These are phyloP conservation scores for Candida palmyrensis DNA, from an alignment of 805 yeast genomes.

Conservation along the genomic window DNA sequence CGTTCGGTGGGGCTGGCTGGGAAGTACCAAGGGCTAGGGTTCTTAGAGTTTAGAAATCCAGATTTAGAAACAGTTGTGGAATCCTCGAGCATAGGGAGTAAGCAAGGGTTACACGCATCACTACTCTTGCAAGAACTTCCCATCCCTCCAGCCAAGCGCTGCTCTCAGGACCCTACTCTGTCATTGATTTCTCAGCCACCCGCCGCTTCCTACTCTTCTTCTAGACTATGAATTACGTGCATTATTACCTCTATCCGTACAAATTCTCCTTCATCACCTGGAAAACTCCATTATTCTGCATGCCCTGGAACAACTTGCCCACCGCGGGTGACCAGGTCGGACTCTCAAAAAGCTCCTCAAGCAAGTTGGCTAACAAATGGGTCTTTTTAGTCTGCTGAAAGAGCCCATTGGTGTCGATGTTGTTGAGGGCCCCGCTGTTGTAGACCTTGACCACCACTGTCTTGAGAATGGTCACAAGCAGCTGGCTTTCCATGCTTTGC, in stretches of 20 bases:
- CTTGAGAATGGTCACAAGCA: conserved; percentile 15
- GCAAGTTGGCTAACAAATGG: conserved; percentile 14
- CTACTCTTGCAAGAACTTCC: too few species aligned
- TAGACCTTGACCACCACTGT: conserved; percentile 15
- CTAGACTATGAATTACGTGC: neutral
- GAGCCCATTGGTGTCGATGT: conserved; percentile 20
- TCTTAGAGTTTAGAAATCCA: neutral
- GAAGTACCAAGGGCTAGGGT: neutral
- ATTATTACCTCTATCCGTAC: conserved; percentile 21
- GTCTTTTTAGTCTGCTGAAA: conserved; percentile 19
- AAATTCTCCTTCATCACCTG: conserved; percentile 23
- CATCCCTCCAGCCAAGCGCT: too few species aligned
- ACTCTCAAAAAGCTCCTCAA: conserved; percentile 22
- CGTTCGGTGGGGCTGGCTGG: neutral
- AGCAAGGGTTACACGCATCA: too few species aligned
- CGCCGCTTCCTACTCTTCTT: too few species aligned
- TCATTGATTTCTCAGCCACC: too few species aligned
- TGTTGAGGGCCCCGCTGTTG: conserved; percentile 27
- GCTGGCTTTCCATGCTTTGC: conserved; percentile 18
- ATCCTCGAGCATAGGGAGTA: too few species aligned
- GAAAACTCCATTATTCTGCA: conserved; percentile 27
- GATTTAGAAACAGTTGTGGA: neutral
- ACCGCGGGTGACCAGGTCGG: conserved; percentile 27
- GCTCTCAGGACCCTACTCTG: too few species aligned
- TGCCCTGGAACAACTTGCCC: conserved; percentile 23